Evolutionary conservation across 1,284 basidiomycete genomes (phyloP), one percentile per base, ranked within the genome.

Genomic region (Boletus semigastroideus): DNA sequence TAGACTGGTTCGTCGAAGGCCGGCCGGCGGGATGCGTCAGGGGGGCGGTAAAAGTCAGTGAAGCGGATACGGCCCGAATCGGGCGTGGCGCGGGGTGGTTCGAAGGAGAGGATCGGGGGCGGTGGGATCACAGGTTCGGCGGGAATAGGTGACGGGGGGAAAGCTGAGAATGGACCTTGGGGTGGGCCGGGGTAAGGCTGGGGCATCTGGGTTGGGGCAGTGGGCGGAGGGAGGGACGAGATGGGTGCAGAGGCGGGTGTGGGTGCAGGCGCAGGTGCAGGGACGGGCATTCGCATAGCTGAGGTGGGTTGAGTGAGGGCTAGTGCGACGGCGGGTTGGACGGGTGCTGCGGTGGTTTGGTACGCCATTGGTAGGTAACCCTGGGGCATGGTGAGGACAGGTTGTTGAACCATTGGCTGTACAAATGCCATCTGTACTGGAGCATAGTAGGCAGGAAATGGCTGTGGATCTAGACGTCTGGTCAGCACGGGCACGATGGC

Each of bases 361-460:
- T 56, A 56, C 19, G 60, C 45, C 45, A 68, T 56, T 11, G 59
- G 68, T 16, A 63, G 14, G 19, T 61, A 70, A 2, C 34, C 14
- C 38, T 65, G 64, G 4, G 65, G 63, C 65, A 70, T 64, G 30
- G 65, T 31, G 5, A 59, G 40, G 13, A 66, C 8, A 8, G 66
- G 68, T 30, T 69, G 68, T 16, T 65, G 63, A 3, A 54, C n/a
- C 11, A 48, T 38, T 8, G 64, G 63, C 31, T 54, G 66, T 10
- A 61, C 16, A 41, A 65, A 40, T 9, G 54, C 51, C 57, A 66
- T 58, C 41, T 59, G 63, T 3, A 70, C 52, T 1, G 66, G 68
- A 1, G 66, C 63, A 52, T 66, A 69, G 16, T 70, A 69, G 2
- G 59, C 19, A 36, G 68, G 63, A 53, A 48, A 67, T 0, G 44